Evolutionary conservation across 352 stramenopile genomes (phyloP), one percentile per base, ranked within the genome.

Genomic region (Globisporangium abappressorium): DNA sequence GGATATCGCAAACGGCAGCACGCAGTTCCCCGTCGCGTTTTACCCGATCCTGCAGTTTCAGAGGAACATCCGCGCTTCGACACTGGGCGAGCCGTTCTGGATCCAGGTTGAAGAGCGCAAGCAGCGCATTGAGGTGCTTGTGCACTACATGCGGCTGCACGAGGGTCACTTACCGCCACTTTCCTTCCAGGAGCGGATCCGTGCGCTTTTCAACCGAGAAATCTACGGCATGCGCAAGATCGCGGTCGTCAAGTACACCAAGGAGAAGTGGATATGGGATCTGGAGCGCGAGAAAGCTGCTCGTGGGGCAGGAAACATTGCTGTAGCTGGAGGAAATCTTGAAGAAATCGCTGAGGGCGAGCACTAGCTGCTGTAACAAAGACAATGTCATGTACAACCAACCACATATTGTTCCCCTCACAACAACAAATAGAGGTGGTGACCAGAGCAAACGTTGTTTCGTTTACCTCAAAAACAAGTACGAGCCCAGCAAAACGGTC

Each of bases 1-100:
- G 28, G 81, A 88, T 54, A 61, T 92, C 11, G 73, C 77, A 20
- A 84, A 88, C 63, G 77, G 79, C 5, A 84, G 70, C 38, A 46
- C 71, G 18, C 76, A 89, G 54, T 92, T 90, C 62, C 82, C 84
- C 41, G 70, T 81, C 1, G 84, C 84, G 5, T 90, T 92, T 68
- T 92, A 85, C 57, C 84, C 84, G 9, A 79, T 92, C 38, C 20
- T 86, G 38, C 81, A 92, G 34, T 75, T 92, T 26, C 84, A 92
- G 66, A 73, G 79, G 55, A 89, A 89, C 43, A 78, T 89, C 7
- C 84, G 76, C 5, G 53, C 57, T 1, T 77, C 74, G 30, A 74
- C 80, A 14, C 62, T 90, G 26, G 84, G 82, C 7, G 79, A 90
- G 65, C 59, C 62, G 2, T 85, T 90, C 36, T 92, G 84, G 81